These are phyloP conservation scores for Tulasnella calospora DNA, from an alignment of 768 basidiomycete species.

Conservation along the genomic window DNA sequence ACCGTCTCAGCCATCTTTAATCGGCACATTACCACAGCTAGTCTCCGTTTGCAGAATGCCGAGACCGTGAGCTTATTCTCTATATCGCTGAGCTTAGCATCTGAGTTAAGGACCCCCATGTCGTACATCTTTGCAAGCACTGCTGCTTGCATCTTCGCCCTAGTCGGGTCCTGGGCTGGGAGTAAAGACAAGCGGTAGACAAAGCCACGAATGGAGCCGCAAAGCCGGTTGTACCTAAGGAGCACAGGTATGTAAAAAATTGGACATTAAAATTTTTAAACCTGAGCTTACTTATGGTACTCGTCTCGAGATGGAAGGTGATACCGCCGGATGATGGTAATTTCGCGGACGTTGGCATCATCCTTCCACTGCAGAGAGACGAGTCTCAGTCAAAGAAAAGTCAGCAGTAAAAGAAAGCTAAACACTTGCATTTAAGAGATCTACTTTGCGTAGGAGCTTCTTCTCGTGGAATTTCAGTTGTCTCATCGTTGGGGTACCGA, in stretches of 20 bases:
- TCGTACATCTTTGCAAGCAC: slow-evolving; percentile 95
- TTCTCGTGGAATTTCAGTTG: slow-evolving; percentile 96
- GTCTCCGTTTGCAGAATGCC: slow-evolving; percentile 83
- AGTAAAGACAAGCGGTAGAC: slow-evolving; percentile 84
- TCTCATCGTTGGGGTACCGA: slow-evolving; percentile 49
- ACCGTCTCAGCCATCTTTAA: slow-evolving; percentile 95
- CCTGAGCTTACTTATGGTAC: slow-evolving; percentile 68
- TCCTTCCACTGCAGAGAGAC: slow-evolving; percentile 80
- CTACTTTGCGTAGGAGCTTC: slow-evolving; percentile 91
- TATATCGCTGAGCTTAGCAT: slow-evolving; percentile 87
- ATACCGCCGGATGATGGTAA: slow-evolving; percentile 90
- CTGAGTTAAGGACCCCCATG: slow-evolving; percentile 83
- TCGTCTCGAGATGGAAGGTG: slow-evolving; percentile 93
- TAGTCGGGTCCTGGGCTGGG: slow-evolving; percentile 83
- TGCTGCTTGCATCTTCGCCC: slow-evolving; percentile 75
- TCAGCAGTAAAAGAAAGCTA: background rate
- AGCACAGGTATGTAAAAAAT: background rate
- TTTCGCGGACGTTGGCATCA: slow-evolving; percentile 84
- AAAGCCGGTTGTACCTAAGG: slow-evolving; percentile 86
- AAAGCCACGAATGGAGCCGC: slow-evolving; percentile 76
- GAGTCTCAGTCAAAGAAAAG: slow-evolving; percentile 5
- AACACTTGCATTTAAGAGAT: slow-evolving; percentile 78
- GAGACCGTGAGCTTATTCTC: slow-evolving; percentile 93
- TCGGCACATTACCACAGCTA: slow-evolving; percentile 89
- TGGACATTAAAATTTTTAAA: background rate